Percentiles rank a stretch among this genome's conserved stretches.
Evolutionary conservation across 805 yeast species (phyloP).

Genomic region (Spathaspora gorwiae): DNA sequence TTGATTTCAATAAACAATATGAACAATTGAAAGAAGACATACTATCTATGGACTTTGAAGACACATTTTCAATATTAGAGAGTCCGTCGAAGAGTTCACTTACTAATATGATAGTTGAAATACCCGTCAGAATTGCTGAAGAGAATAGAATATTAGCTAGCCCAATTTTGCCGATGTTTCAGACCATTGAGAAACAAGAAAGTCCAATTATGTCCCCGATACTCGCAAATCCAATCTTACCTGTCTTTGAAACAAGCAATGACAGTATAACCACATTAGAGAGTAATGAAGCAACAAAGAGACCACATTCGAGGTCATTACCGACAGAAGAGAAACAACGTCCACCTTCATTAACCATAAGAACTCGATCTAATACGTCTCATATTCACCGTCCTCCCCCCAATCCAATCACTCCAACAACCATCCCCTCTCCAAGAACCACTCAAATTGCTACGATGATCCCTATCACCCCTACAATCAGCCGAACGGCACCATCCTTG

Average conservation of each 20-base stretch:
- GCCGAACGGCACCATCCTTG: conserved; percentile 23
- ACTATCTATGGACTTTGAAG: conserved; percentile 9
- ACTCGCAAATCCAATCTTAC: too few relatives aligned
- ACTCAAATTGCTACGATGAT: not conserved
- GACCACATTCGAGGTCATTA: conserved; percentile 31
- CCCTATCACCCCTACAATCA: conserved; percentile 11
- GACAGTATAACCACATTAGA: not conserved
- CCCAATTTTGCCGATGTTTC: conserved; percentile 28
- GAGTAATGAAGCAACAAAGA: not conserved
- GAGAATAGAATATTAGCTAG: conserved; percentile 25
- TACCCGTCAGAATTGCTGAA: not conserved
- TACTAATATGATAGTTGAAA: conserved; percentile 1
- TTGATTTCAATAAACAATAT: conserved; percentile 23
- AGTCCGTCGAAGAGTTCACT: conserved; percentile 6
- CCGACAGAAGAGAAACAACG: conserved; percentile 15
- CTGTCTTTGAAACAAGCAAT: not conserved
- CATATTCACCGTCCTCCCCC: conserved; percentile 2
- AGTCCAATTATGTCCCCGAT: not conserved
- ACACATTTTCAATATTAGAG: conserved; percentile 5
- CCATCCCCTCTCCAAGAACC: conserved; percentile 9
- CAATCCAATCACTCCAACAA: conserved; percentile 13
- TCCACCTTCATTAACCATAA: conserved; percentile 3
- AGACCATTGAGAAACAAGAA: conserved; percentile 6
- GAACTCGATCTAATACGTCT: conserved; percentile 22
- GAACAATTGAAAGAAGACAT: conserved; percentile 18